phyloP scores from a whole-genome alignment of 2,329 filamentous ascomycete species.

The Hypoxylon sp. region DNA sequence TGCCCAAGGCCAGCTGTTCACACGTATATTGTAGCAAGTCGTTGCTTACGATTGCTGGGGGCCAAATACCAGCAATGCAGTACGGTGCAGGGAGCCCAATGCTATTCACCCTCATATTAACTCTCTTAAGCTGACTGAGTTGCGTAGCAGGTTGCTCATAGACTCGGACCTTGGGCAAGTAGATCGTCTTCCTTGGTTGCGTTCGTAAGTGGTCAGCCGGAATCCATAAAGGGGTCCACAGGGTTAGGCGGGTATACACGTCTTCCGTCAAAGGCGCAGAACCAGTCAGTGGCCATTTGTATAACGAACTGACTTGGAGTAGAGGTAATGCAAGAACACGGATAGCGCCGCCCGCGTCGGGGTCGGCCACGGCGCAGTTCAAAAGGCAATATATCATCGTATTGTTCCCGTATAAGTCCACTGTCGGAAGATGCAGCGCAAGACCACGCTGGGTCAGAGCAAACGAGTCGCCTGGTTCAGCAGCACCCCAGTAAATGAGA shows the following conservation, averaged over 20 bases:
- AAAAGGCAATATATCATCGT: conserved; percentile 6
- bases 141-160: conserved; percentile 5
- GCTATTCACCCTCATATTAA: conserved; percentile 2
- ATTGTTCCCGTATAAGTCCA: background rate
- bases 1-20: background rate
- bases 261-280: background rate
- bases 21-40: conserved; percentile 1
- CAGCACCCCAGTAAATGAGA: background rate
- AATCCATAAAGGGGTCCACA: conserved; percentile 8
- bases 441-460: conserved; percentile 13
- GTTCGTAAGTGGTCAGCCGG: background rate
- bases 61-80: conserved; percentile 17
- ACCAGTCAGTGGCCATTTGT: background rate
- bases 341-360: background rate
- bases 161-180: conserved; percentile 7
- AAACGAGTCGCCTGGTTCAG: conserved; percentile 15
- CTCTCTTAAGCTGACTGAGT: background rate
- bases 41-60: background rate
- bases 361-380: conserved; percentile 1
- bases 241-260: conserved; percentile 3
- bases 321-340: conserved; percentile 5
- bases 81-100: background rate
- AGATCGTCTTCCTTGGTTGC: background rate
- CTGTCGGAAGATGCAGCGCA: conserved; percentile 1
- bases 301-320: background rate